Percentiles rank a stretch among this genome's conserved stretches.
Conservation (phyloP, 352 stramenopile genomes). For the Pythium scleroteichum region DNA sequence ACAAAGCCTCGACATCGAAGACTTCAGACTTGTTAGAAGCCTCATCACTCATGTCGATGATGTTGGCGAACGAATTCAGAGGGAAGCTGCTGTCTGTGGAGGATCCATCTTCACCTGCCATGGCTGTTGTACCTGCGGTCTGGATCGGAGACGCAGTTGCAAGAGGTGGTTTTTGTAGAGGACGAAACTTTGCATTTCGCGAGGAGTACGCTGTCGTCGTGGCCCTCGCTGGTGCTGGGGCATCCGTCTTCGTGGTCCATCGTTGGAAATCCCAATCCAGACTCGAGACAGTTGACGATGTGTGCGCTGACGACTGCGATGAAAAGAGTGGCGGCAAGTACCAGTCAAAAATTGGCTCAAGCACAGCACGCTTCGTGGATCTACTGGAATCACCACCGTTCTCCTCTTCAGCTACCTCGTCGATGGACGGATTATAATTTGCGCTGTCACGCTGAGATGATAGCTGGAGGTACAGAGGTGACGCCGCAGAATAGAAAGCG, state of each 20-base stretch:
- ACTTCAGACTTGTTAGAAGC: conserved; percentile 16
- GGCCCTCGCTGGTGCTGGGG: conserved; percentile 8
- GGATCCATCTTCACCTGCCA: conserved; percentile 1
- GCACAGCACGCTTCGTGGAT: conserved; percentile 1
- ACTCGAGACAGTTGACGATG: conserved; percentile 46
- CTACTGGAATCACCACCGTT: not conserved
- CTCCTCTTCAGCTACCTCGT: not conserved
- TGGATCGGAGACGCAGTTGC: not conserved
- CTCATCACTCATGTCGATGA: conserved; percentile 34
- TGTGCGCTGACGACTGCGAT: conserved; percentile 61
- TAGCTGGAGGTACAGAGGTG: conserved; percentile 61
- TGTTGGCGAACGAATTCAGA: conserved; percentile 58
- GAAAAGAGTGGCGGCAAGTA: conserved; percentile 77
- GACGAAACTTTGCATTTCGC: conserved; percentile 10
- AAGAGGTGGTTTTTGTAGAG: conserved; percentile 9
- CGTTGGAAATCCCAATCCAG: conserved; percentile 83
- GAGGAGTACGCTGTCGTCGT: not conserved
- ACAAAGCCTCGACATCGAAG: not conserved
- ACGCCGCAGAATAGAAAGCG: conserved; percentile 43
- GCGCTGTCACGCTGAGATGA: conserved; percentile 20
- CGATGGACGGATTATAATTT: conserved; percentile 19
- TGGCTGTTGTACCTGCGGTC: not conserved
- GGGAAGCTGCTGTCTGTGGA: conserved; percentile 41
- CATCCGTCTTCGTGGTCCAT: conserved; percentile 34
- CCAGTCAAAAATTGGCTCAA: conserved; percentile 71